Evolutionary conservation across 2,329 filamentous ascomycete species (phyloP), one percentile per base, ranked within the genome.

Genomic region (Huntiella abstrusa): DNA sequence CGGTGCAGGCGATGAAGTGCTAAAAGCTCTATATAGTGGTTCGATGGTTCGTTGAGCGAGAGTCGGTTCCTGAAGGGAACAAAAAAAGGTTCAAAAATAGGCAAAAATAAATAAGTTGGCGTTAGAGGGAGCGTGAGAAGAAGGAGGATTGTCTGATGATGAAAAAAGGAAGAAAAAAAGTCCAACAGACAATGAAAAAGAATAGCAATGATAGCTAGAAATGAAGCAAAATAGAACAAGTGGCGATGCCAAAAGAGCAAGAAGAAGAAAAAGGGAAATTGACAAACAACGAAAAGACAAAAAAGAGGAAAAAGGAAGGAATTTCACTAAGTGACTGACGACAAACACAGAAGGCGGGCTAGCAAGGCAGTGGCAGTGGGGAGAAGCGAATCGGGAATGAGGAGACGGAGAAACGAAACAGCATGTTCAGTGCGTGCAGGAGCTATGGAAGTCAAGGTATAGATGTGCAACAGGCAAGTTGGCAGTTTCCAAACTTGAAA

Each of bases 41-140:
- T 33, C 11, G 19, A 28, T 33, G 10, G 43, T 35, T 16, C 13
- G 19, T 15, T n/a, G 33, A 45, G 43, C 16, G 43, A 45, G 33
- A 22, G 43, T 13, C 33, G 43, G 22, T 37, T 13, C 42, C n/a
- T 40, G 32, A 17, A 19, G 33, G 43, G 41, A 44, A 39, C 17
- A 48, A 28, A 43, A 43, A 32, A 33, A 34, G 36, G 32, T 15
- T 28, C 17, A 47, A 42, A 48, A 44, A 17, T 36, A 12, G 17
- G 35, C 34, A 42, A 16, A 47, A 43, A 43, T 33, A 19, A 32
- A 22, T 33, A 35, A 36, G n/a, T 40, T 43, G 16, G n/a, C 7
- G 17, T 42, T 33, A 17, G 34, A 47, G 40, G 39, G 42, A 36
- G 35, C 35, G 35, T 48, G 46, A 48, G 36, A 48, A 43, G 15